phyloP scores from a whole-genome alignment of 2,329 filamentous ascomycete genomes.

The Aspergillus sclerotialis region DNA sequence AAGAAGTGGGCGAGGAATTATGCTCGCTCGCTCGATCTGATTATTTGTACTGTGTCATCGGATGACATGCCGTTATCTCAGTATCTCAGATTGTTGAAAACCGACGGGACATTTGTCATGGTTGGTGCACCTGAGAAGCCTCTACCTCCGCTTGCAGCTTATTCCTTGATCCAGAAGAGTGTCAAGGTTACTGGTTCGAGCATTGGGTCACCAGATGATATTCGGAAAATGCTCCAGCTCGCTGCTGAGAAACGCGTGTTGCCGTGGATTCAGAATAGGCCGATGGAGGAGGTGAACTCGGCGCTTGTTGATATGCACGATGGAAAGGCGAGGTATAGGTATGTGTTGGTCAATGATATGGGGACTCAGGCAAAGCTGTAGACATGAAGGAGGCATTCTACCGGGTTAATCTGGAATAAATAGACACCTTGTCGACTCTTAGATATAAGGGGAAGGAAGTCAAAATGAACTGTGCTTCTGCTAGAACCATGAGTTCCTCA shows the following conservation, averaged over 20 bases:
- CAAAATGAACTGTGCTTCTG: no score
- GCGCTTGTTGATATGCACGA: constrained; percentile 39
- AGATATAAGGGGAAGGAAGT: no score
- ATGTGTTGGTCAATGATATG: constrained; percentile 37
- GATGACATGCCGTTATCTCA: constrained; percentile 56
- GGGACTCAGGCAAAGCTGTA: constrained; percentile 25
- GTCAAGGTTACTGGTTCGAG: constrained; percentile 45
- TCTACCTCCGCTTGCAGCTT: constrained; percentile 49
- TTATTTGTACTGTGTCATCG: constrained; percentile 51
- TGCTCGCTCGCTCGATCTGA: constrained; percentile 46
- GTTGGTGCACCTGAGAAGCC: constrained; percentile 59
- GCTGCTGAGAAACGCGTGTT: constrained; percentile 35
- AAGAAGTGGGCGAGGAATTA: constrained; percentile 46
- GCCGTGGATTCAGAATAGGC: constrained; percentile 37
- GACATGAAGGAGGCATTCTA: background rate
- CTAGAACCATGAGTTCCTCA: no score
- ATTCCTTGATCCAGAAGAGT: constrained; percentile 52
- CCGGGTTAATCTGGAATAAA: no score
- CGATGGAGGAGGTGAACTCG: constrained; percentile 38
- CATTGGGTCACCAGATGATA: constrained; percentile 38
- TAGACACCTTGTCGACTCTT: no score
- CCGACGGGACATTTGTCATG: constrained; percentile 57
- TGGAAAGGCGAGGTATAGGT: constrained; percentile 41
- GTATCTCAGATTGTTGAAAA: constrained; percentile 55
- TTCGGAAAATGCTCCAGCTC: constrained; percentile 37